These are phyloP conservation scores for Nothopassalora personata DNA, from an alignment of 2,329 filamentous ascomycete species.

Conservation along the genomic window DNA sequence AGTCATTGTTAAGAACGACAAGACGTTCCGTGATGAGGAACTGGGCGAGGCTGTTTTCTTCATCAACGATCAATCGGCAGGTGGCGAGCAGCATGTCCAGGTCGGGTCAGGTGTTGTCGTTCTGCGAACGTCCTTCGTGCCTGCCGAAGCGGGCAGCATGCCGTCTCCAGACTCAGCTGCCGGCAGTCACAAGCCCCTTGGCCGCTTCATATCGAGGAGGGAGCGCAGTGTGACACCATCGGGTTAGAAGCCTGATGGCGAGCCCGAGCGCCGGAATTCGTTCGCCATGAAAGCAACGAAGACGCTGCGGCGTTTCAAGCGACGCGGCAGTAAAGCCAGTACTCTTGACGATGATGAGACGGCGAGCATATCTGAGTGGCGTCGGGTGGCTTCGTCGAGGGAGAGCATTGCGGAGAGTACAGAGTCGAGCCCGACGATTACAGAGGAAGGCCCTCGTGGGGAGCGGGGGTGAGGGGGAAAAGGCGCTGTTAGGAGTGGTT, in stretches of 20 bases:
- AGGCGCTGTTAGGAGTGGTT: neutral
- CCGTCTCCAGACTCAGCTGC: conserved; percentile 14
- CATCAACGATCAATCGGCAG: conserved; percentile 70
- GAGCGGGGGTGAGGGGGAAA: neutral
- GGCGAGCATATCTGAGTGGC: neutral
- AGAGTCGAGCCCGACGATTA: neutral
- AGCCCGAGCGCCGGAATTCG: neutral
- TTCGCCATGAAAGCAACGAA: neutral
- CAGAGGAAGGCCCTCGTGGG: neutral
- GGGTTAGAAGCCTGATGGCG: conserved; percentile 15
- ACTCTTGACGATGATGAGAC: neutral
- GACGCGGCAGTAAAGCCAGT: neutral
- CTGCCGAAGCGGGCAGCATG: conserved; percentile 23
- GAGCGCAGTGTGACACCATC: conserved; percentile 31
- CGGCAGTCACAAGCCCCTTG: conserved; percentile 22
- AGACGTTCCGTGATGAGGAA: conserved; percentile 76
- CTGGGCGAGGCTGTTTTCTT: conserved; percentile 86
- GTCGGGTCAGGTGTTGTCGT: conserved; percentile 76
- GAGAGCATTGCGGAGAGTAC: neutral
- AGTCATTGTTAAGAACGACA: conserved; percentile 76
- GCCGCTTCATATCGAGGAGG: conserved; percentile 23
- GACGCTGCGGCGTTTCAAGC: neutral
- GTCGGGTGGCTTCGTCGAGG: neutral
- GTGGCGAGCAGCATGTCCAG: conserved; percentile 62
- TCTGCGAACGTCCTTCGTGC: conserved; percentile 27